phyloP scores from a whole-genome alignment of 371 early-diverging fungal species.

The Mortierella sp. region DNA sequence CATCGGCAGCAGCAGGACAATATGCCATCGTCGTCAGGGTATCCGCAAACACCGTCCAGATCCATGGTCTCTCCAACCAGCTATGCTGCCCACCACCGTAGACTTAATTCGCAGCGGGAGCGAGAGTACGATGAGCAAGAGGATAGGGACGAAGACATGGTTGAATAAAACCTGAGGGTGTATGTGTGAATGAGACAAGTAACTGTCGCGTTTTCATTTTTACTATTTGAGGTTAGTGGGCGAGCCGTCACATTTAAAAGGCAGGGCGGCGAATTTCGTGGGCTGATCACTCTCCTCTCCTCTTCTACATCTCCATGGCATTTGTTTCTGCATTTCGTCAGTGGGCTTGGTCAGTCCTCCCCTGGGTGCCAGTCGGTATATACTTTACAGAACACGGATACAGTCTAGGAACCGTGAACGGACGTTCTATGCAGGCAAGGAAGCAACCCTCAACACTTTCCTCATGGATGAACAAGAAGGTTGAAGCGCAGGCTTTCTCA shows the following conservation, averaged over 20 bases:
- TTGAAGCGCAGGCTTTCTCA: background rate
- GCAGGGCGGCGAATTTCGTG: too few relatives aligned
- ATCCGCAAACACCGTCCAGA: constrained; percentile 23
- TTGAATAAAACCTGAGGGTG: constrained; percentile 8
- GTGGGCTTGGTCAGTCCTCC: constrained; percentile 23
- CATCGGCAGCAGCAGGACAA: background rate
- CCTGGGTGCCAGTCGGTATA: constrained; percentile 74
- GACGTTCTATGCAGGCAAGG: constrained; percentile 81
- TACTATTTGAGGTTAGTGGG: background rate
- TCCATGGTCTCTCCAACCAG: background rate
- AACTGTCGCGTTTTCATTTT: background rate
- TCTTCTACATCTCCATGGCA: constrained; percentile 16
- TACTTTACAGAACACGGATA: constrained; percentile 74
- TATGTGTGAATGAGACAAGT: background rate
- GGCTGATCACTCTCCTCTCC: background rate
- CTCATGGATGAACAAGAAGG: background rate
- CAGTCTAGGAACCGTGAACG: constrained; percentile 71
- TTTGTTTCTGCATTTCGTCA: constrained; percentile 23
- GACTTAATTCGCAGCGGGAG: constrained; percentile 19
- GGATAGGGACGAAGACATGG: constrained; percentile 25
- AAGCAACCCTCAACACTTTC: background rate
- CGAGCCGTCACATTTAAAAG: background rate
- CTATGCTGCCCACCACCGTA: background rate
- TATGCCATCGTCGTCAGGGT: constrained; percentile 11
- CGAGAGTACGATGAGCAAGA: constrained; percentile 30